These are phyloP conservation scores for Neodidymelliopsis sp. DNA, from an alignment of 2,329 filamentous ascomycete species.

Conservation along the genomic window DNA sequence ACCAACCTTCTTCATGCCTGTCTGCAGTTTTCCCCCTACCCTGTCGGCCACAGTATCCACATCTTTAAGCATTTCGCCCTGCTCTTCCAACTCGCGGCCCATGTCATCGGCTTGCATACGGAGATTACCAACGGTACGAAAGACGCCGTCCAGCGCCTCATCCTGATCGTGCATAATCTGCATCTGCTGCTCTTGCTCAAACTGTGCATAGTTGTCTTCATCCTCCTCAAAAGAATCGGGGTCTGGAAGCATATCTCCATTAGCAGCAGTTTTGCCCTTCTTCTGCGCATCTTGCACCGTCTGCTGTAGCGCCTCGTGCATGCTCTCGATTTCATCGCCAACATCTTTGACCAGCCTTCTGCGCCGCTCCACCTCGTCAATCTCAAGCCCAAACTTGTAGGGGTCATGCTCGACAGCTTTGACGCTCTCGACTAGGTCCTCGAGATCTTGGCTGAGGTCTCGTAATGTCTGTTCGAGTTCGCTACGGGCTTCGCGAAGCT, in stretches of 20 bases:
- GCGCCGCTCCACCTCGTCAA: constrained; percentile 81
- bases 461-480: constrained; percentile 83
- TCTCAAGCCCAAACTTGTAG: constrained; percentile 82
- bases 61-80: constrained; percentile 84
- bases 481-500: constrained; percentile 67
- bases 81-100: constrained; percentile 95
- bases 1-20: constrained; percentile 84
- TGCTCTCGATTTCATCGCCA: constrained; percentile 85
- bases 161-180: constrained; percentile 96
- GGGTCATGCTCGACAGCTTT: constrained; percentile 87
- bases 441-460: constrained; percentile 80
- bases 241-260: constrained; percentile 63
- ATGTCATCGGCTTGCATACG: constrained; percentile 92
- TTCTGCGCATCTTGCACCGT: constrained; percentile 56
- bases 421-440: constrained; percentile 87
- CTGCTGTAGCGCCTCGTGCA: constrained; percentile 81
- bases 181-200: constrained; percentile 90
- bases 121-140: constrained; percentile 89
- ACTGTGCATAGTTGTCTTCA: constrained; percentile 73
- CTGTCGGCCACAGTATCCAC: constrained; percentile 86
- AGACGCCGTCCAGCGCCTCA: constrained; percentile 89
- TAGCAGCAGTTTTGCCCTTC: constrained; percentile 44
- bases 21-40: constrained; percentile 84
- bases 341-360: constrained; percentile 86
- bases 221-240: constrained; percentile 63